Evolutionary conservation across 192 early-diverging fungal genomes (phyloP).

Genomic region (Coemansia sp.): DNA sequence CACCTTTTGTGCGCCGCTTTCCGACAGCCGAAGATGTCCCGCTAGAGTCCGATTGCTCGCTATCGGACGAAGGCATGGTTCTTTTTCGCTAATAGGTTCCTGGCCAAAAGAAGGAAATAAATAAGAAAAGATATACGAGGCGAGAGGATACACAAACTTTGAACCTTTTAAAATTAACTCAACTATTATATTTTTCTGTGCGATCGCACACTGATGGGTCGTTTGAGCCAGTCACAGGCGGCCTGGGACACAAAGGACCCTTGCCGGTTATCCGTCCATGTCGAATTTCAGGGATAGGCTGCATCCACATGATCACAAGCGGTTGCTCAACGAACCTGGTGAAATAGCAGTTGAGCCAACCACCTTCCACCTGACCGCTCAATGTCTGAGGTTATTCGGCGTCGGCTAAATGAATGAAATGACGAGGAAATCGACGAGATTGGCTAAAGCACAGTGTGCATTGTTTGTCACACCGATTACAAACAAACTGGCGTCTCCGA

Average conservation of each 20-base stretch:
- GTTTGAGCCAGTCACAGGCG: background rate
- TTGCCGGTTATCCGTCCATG: background rate
- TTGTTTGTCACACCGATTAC: background rate
- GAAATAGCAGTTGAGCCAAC: background rate
- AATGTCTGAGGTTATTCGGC: background rate
- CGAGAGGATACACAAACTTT: constrained; percentile 7
- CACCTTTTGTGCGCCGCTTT: background rate
- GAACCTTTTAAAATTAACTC: background rate
- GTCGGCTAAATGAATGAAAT: background rate
- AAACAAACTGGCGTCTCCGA: background rate
- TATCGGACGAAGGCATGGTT: background rate
- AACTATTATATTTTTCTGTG: background rate
- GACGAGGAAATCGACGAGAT: background rate
- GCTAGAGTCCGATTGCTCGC: constrained; percentile 11
- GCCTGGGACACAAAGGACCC: background rate
- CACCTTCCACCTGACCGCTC: background rate
- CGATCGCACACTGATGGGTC: background rate
- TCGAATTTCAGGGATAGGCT: no score
- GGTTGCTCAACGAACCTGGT: background rate
- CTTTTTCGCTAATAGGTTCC: background rate
- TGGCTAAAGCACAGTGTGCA: background rate
- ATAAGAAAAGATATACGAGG: constrained; percentile 8
- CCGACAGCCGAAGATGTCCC: background rate
- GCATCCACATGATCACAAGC: no score
- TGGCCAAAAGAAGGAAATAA: background rate